These are phyloP conservation scores for Microdochium nivale DNA, from an alignment of 2,329 filamentous ascomycete genomes.

Conservation along the genomic window DNA sequence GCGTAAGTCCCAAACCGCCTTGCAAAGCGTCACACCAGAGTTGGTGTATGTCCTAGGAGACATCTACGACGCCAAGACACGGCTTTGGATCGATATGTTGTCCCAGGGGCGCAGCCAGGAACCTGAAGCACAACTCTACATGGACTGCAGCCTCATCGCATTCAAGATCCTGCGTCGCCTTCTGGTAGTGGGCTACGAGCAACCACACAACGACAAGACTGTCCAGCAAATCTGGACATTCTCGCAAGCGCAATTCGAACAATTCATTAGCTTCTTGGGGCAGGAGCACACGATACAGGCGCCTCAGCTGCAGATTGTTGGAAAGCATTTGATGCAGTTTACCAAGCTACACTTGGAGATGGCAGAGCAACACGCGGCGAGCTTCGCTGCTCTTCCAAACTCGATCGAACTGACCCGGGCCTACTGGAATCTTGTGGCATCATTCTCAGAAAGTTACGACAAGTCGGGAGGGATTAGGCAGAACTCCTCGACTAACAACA, in stretches of 20 bases:
- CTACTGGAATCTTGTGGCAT: slow-evolving; percentile 77
- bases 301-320: slow-evolving; percentile 53
- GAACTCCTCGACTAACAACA: slow-evolving; percentile 23
- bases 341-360: slow-evolving; percentile 88
- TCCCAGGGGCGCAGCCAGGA: slow-evolving; percentile 49
- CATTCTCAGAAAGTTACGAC: slow-evolving; percentile 67
- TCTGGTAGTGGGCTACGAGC: slow-evolving; percentile 72
- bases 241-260: slow-evolving; percentile 68
- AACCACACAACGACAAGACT: slow-evolving; percentile 68
- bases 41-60: slow-evolving; percentile 71
- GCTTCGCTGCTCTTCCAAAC: slow-evolving; percentile 75
- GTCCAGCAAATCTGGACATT: slow-evolving; percentile 75
- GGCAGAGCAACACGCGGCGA: slow-evolving; percentile 68
- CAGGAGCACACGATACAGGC: slow-evolving; percentile 44
- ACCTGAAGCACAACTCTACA: slow-evolving; percentile 49
- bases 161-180: slow-evolving; percentile 77
- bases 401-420: slow-evolving; percentile 68
- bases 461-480: slow-evolving; percentile 48
- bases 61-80: slow-evolving; percentile 69
- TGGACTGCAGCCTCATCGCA: slow-evolving; percentile 69
- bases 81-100: slow-evolving; percentile 58
- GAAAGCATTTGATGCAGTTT: slow-evolving; percentile 82
- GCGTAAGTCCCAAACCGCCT: slow-evolving; percentile 61
- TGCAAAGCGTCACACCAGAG: slow-evolving; percentile 75
- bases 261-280: slow-evolving; percentile 58